Base-by-base conservation (phyloP, 2,329 filamentous ascomycete species). In the Alternaria triticimaculans region DNA sequence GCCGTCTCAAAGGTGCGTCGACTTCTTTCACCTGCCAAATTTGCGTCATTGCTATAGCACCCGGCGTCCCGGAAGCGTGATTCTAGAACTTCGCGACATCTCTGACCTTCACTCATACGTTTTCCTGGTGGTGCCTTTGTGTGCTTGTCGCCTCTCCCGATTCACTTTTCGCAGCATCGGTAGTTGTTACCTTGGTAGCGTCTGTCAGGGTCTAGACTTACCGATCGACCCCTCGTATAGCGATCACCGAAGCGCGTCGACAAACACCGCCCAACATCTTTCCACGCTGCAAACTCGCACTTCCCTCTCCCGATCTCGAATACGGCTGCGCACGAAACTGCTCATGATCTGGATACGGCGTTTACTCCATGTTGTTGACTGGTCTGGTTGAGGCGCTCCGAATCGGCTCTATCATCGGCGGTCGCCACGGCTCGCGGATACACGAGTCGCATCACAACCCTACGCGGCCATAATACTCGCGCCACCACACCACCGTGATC, bases 11-110 rank as follows among this genome's bases (percentile, higher is more conserved):
- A 14, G 3, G 56, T 46, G 53, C 41, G 44, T 55, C 48, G 15
- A 41, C 37, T 41, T 41, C 54, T 54, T 66, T 55, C 46, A 67
- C 45, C 46, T 55, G 20, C 53, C 44, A 43, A 55, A 25, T 21
- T 50, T 49, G 66, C 69, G 69, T 70, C 69, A 71, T 69, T 54
- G 46, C 50, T 43, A 54, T 59, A 55, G 50, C 61, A 55, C 54
- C 33, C 46, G 28, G 20, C 37, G 37, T 51, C 9, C 55, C 45
- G 58, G 64, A 63, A 60, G 56, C 50, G 55, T 57, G 41, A 60
- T 70, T 71, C 69, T 71, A 70, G 69, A 71, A 66, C 61, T n/a
- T 26, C 41, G 45, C 48, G 49, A 48, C 56, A 48, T 46, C 48
- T 41, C 54, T 45, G 44, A 57, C 28, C 55, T 60, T 21, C 50